Evolutionary conservation across 192 early-diverging fungal species (phyloP).

Genomic region (Backusella circina): DNA sequence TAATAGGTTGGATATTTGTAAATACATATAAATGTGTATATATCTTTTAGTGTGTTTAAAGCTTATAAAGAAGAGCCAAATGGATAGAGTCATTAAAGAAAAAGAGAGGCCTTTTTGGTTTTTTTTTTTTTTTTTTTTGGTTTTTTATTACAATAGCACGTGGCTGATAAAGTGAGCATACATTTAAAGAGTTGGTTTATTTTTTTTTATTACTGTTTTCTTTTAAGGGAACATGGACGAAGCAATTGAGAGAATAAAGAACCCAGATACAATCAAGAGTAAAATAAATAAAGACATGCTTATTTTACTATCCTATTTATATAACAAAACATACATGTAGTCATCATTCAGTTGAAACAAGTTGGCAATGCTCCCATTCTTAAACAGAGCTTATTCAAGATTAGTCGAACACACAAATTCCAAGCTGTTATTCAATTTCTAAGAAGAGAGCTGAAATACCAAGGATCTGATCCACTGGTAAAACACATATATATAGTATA

Average conservation of each 20-base stretch:
- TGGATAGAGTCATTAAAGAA: too few species aligned
- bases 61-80: too few species aligned
- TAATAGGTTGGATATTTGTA: too few species aligned
- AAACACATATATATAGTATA: background rate
- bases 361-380: conserved; percentile 90
- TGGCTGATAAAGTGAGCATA: background rate
- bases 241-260: background rate
- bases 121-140: too few species aligned
- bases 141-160: too few species aligned
- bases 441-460: conserved; percentile 76
- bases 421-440: conserved; percentile 83
- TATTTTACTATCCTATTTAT: too few species aligned
- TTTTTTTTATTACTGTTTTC: background rate
- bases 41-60: too few species aligned
- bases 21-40: too few species aligned
- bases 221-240: background rate
- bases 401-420: conserved; percentile 79
- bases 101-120: too few species aligned
- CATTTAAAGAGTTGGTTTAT: background rate
- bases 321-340: conserved; percentile 28
- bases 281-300: background rate
- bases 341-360: conserved; percentile 81
- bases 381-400: conserved; percentile 83
- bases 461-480: conserved; percentile 71
- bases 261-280: background rate